A percentile compares a stretch with the other conserved stretches of the same genome.
Conservation (phyloP, 345 rosid genomes). For the Populus deltoides region DNA sequence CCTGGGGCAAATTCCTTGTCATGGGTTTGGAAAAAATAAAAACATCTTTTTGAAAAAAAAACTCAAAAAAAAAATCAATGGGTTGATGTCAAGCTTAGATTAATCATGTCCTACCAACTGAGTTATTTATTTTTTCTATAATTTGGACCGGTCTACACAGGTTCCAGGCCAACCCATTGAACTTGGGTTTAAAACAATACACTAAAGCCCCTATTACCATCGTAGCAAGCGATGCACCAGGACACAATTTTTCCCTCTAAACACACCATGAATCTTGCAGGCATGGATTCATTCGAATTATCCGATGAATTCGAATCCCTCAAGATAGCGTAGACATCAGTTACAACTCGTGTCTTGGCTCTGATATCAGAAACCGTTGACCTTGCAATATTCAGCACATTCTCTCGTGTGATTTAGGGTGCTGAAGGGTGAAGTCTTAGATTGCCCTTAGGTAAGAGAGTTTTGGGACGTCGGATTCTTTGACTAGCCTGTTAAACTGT, state of each 20-base stretch:
- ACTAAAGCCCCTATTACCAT: constrained; percentile 35
- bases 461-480: constrained; percentile 39
- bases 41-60: too few species aligned
- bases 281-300: constrained; percentile 36
- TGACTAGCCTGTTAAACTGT: constrained; percentile 27
- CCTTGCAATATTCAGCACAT: constrained; percentile 40
- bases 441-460: constrained; percentile 48
- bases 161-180: too few species aligned
- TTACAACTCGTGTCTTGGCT: constrained; percentile 38
- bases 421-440: constrained; percentile 46
- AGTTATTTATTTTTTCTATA: too few species aligned
- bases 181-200: too few species aligned
- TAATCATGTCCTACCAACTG: too few species aligned
- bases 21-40: too few species aligned
- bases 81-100: too few species aligned
- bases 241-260: constrained; percentile 39
- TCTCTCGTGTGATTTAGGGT: constrained; percentile 50
- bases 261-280: constrained; percentile 31
- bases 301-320: constrained; percentile 44
- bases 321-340: constrained; percentile 43
- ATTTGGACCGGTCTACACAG: too few species aligned
- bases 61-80: too few species aligned
- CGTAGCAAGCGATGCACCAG: constrained; percentile 58
- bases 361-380: constrained; percentile 27
- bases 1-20: too few species aligned